Conservation (phyloP, 2,329 filamentous ascomycete genomes). For the Plectosphaerella cucumerina region DNA sequence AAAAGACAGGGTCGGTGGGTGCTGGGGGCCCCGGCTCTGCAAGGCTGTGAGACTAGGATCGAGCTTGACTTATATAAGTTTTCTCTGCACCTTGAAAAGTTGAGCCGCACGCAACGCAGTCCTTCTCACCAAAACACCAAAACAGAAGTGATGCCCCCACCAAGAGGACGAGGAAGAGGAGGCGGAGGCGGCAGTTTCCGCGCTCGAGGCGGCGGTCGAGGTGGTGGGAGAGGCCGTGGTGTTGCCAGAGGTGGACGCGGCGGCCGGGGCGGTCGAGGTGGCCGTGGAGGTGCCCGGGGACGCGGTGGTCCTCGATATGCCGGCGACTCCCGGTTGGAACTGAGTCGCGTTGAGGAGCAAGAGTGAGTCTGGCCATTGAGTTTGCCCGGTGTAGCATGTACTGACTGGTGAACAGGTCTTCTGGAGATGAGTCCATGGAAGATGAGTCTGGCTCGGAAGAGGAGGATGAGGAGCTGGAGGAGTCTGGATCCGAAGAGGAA, state of each 20-base stretch:
- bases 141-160: not conserved
- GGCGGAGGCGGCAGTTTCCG: slow-evolving; percentile 17
- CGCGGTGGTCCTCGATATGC: slow-evolving; percentile 35
- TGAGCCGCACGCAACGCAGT: not conserved
- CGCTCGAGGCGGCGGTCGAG: slow-evolving; percentile 13
- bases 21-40: slow-evolving; percentile 5
- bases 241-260: slow-evolving; percentile 13
- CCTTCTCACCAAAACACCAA: not conserved
- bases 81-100: not conserved
- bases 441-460: slow-evolving; percentile 29
- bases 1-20: slow-evolving; percentile 48
- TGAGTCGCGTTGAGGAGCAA: slow-evolving; percentile 38
- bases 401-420: slow-evolving; percentile 7
- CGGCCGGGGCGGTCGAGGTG: slow-evolving; percentile 26
- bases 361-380: slow-evolving; percentile 23
- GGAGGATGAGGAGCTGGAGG: slow-evolving; percentile 38
- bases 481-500: slow-evolving; percentile 38
- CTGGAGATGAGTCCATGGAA: slow-evolving; percentile 19
- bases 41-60: slow-evolving; percentile 7
- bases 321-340: slow-evolving; percentile 15
- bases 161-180: slow-evolving; percentile 9
- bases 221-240: no score
- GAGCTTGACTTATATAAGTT: not conserved
- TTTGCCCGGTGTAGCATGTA: not conserved
- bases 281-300: slow-evolving; percentile 22